Evolutionary conservation across 108 stramenopile genomes (phyloP), one percentile per base, ranked within the genome.

Genomic region (Cyclotella cryptica): DNA sequence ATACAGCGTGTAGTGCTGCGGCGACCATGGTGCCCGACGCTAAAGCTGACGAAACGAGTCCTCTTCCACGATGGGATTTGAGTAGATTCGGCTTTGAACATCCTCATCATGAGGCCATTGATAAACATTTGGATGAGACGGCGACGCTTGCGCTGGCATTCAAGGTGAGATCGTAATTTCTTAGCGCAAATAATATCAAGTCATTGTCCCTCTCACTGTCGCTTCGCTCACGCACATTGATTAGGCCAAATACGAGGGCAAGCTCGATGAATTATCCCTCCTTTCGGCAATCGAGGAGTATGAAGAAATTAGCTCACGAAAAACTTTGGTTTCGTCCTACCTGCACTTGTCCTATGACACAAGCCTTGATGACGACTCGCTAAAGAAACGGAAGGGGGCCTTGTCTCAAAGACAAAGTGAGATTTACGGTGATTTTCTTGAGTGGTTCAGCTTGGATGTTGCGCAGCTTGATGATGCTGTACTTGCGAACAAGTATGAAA

Each of bases 381-480:
- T 84, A 18, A 84, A 79, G 61, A 84, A 84, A 52, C 72, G 83
- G 18, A 79, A 84, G 67, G 83, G 78, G 7, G 66, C 74, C 9
- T 27, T 84, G 41, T 63, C 60, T 11, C 78, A 79, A 51, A 39
- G 45, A 18, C 83, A 84, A 52, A 66, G 62, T n/a, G 43, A 78
- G 30, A 79, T 75, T 52, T 47, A 66, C 10, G 83, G 83, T 14
- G 77, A 84, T 49, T 51, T 75, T 41, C 42, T 84, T 18, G 83
- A 84, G 41, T 84, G 83, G 83, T 84, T 84, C 49, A 64, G 54
- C 39, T 66, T 84, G 60, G 83, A 84, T 70, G 45, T 84, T 40
- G 83, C 83, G 0, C 52, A 61, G 17, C 55, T 84, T n/a, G 41
- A 54, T 28, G 52, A 71, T 42, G 71, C 39, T 3, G 53, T 54